A percentile compares a stretch with the other conserved stretches of the same genome.
Evolutionary conservation across 768 basidiomycete species (phyloP).

Genomic region (Lyophyllum semitale): DNA sequence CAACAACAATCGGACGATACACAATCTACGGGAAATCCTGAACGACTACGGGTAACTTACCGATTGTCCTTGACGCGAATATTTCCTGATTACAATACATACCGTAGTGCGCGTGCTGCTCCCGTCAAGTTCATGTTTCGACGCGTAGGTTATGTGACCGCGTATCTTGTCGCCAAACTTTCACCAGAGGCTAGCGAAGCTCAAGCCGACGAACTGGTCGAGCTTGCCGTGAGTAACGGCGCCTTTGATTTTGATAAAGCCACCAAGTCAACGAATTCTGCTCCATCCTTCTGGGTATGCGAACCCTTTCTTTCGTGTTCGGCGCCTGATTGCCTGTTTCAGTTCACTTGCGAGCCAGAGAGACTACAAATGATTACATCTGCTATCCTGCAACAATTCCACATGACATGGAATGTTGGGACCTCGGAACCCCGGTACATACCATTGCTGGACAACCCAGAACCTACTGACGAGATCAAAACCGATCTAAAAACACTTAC

Average conservation of each 20-base stretch:
- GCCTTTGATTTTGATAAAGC: constrained; percentile 23
- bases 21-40: constrained; percentile 55
- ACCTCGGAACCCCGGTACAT: constrained; percentile 50
- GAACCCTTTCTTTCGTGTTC: neutral
- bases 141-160: constrained; percentile 52
- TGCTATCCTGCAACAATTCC: constrained; percentile 29
- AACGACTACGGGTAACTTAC: constrained; percentile 42
- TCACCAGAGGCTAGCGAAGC: constrained; percentile 27
- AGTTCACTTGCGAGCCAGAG: constrained; percentile 50
- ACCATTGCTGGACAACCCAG: constrained; percentile 41
- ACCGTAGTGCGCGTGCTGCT: constrained; percentile 56
- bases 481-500: constrained; percentile 45
- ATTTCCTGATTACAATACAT: neutral
- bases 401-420: constrained; percentile 14
- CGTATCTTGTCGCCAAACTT: constrained; percentile 40
- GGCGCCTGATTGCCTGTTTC: neutral
- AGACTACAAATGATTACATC: constrained; percentile 39
- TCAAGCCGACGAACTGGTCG: constrained; percentile 36
- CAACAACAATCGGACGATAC: constrained; percentile 63
- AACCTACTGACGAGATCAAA: constrained; percentile 39
- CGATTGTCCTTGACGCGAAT: neutral
- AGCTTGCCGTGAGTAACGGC: constrained; percentile 15
- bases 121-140: constrained; percentile 70
- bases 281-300: constrained; percentile 11
- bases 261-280: neutral